These are phyloP conservation scores for Colletotrichum siamense DNA, from an alignment of 2,329 filamentous ascomycete genomes.

Conservation along the genomic window DNA sequence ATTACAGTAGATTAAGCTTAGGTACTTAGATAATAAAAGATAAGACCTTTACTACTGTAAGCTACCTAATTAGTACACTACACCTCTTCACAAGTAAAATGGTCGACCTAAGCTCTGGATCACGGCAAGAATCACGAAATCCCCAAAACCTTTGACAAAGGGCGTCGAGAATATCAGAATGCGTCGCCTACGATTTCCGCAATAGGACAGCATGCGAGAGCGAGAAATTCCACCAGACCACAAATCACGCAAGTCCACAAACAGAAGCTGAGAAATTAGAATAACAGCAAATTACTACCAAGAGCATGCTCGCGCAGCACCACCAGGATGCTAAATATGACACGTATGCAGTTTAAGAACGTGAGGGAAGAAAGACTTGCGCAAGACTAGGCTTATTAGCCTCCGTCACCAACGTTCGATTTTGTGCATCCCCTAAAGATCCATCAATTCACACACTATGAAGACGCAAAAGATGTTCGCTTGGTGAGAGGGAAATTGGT, in stretches of 20 bases:
- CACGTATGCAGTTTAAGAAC: too few species aligned
- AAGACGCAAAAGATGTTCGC: not conserved
- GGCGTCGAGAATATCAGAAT: not conserved
- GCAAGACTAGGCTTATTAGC: not conserved
- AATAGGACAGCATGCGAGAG: not conserved
- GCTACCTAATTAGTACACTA: not conserved
- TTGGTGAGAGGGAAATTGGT: not conserved
- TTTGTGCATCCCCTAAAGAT: not conserved
- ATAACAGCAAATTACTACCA: too few species aligned
- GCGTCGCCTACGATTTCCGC: not conserved
- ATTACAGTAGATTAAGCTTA: not conserved
- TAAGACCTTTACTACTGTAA: not conserved
- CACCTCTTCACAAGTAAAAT: accelerated
- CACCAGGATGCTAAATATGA: too few species aligned
- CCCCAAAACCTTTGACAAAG: accelerated
- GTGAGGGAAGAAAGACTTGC: not conserved
- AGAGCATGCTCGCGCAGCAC: too few species aligned
- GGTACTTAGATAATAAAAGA: not conserved
- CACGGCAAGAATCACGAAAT: not conserved
- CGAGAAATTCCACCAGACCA: not conserved
- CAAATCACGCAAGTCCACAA: not conserved
- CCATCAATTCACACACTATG: not conserved
- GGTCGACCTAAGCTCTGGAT: not conserved
- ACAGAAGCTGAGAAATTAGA: not conserved
- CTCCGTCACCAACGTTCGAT: not conserved